phyloP scores from a whole-genome alignment of 1,139 yeast species.

The Suhomyces maxii region DNA sequence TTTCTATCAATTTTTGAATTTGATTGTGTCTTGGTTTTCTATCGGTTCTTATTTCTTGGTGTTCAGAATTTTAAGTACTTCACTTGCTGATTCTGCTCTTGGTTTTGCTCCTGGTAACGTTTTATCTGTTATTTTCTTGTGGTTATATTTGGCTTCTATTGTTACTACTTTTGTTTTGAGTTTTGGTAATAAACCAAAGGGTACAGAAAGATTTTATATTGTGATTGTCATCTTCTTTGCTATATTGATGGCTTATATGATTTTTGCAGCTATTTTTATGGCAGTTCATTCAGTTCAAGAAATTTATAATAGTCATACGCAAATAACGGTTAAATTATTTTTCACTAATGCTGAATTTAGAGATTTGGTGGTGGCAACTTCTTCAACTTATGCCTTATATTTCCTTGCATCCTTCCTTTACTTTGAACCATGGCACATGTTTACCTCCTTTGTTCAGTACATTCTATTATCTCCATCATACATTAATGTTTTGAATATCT shows the following conservation, averaged over 20 bases:
- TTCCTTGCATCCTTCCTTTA: slow-evolving; percentile 48
- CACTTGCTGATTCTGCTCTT: slow-evolving; percentile 56
- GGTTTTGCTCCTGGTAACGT: slow-evolving; percentile 72
- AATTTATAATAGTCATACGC: slow-evolving; percentile 30
- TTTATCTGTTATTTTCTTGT: slow-evolving; percentile 76
- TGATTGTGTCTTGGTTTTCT: slow-evolving; percentile 73
- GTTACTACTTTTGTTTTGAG: slow-evolving; percentile 88
- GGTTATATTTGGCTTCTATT: slow-evolving; percentile 88
- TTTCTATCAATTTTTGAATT: slow-evolving; percentile 43
- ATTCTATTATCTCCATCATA: slow-evolving; percentile 49
- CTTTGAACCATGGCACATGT: slow-evolving; percentile 55
- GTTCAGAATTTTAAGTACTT: slow-evolving; percentile 72
- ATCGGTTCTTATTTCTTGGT: slow-evolving; percentile 80
- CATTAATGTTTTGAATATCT: slow-evolving; percentile 49
- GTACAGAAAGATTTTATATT: slow-evolving; percentile 79
- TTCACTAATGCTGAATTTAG: slow-evolving; percentile 45
- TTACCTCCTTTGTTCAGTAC: slow-evolving; percentile 48
- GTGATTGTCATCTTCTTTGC: slow-evolving; percentile 90
- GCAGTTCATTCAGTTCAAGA: slow-evolving; percentile 45
- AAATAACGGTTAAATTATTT: slow-evolving; percentile 40
- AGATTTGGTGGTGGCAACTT: slow-evolving; percentile 50
- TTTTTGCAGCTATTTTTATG: slow-evolving; percentile 59
- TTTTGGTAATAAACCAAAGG: slow-evolving; percentile 93
- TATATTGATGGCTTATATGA: slow-evolving; percentile 85
- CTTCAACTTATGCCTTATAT: slow-evolving; percentile 48